phyloP scores from a whole-genome alignment of 306 rosid species.

The Prunus fruticosa region DNA sequence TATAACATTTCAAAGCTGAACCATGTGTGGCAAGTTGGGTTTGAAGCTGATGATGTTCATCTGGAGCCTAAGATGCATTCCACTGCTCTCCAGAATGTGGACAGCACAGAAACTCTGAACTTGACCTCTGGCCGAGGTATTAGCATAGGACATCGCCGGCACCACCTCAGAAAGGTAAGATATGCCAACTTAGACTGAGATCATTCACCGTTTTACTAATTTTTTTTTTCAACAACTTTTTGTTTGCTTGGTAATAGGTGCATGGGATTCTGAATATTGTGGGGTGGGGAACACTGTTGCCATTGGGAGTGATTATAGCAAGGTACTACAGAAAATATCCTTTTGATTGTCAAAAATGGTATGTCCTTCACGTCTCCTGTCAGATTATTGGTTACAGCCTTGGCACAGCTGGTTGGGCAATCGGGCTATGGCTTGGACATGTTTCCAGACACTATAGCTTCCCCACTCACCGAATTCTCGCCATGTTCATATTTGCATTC shows the following conservation, averaged over 20 bases:
- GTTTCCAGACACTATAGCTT: conserved; percentile 51
- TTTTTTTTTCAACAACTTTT: neutral
- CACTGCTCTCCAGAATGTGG: conserved; percentile 44
- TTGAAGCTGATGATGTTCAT: neutral
- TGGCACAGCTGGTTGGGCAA: conserved; percentile 57
- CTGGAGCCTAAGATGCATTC: conserved; percentile 42
- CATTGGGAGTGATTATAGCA: conserved; percentile 61
- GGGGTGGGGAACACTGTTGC: conserved; percentile 82
- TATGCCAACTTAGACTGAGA: neutral
- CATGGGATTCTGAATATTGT: conserved; percentile 77
- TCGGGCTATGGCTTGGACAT: conserved; percentile 75
- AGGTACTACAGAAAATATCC: conserved; percentile 59
- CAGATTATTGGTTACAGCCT: conserved; percentile 52
- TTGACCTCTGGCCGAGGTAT: conserved; percentile 4
- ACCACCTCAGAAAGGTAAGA: conserved; percentile 48
- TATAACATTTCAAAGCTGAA: conserved; percentile 37
- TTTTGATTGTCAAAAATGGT: conserved; percentile 11
- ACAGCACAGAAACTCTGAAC: conserved; percentile 60
- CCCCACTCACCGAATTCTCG: conserved; percentile 48
- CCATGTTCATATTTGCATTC: conserved; percentile 58
- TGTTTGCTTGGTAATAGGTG: conserved; percentile 31
- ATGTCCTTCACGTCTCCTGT: conserved; percentile 22
- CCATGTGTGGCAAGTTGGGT: conserved; percentile 86
- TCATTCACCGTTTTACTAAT: too few species aligned
- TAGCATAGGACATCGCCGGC: conserved; percentile 17